Conservation (phyloP, 225 moss, liverwort and hornwort genomes). For the Physcomitrium patens region DNA sequence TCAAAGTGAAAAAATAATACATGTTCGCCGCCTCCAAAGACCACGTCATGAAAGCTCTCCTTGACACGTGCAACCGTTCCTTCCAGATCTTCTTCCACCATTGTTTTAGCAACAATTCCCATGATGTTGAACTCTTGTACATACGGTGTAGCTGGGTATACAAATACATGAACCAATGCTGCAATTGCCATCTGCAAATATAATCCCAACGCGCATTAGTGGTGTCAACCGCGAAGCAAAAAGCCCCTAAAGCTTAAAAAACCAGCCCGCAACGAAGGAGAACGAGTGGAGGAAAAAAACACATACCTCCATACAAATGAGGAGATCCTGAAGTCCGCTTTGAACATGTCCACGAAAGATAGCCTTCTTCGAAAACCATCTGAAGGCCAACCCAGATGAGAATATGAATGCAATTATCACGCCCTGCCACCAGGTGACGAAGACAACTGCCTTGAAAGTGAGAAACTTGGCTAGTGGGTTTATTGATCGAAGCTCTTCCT, state of each 20-base stretch:
- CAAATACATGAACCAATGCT: constrained; percentile 81
- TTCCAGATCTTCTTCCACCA: constrained; percentile 50
- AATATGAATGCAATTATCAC: constrained; percentile 88
- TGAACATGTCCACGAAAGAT: constrained; percentile 55
- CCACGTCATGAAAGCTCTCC: constrained; percentile 77
- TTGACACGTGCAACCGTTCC: constrained; percentile 65
- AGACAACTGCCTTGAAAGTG: constrained; percentile 96
- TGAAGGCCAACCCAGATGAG: constrained; percentile 51
- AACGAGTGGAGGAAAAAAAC: not conserved
- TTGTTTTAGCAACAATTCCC: constrained; percentile 64
- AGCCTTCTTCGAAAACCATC: constrained; percentile 52
- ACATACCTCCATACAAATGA: constrained; percentile 82
- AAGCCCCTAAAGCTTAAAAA: not conserved
- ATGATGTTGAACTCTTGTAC: constrained; percentile 55
- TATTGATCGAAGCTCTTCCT: constrained; percentile 62
- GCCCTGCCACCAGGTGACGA: constrained; percentile 99
- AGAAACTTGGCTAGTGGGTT: constrained; percentile 85
- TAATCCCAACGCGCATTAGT: not conserved
- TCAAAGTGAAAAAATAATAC: constrained; percentile 42
- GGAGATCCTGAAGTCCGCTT: constrained; percentile 75
- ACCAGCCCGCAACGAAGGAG: not conserved
- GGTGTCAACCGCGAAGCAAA: constrained; percentile 10
- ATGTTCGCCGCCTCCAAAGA: constrained; percentile 88
- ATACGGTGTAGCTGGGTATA: constrained; percentile 89
- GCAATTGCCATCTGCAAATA: constrained; percentile 84